Evolutionary conservation across 2,329 filamentous ascomycete genomes (phyloP), one percentile per base, ranked within the genome.

Genomic region (Trichoderma hamatum): DNA sequence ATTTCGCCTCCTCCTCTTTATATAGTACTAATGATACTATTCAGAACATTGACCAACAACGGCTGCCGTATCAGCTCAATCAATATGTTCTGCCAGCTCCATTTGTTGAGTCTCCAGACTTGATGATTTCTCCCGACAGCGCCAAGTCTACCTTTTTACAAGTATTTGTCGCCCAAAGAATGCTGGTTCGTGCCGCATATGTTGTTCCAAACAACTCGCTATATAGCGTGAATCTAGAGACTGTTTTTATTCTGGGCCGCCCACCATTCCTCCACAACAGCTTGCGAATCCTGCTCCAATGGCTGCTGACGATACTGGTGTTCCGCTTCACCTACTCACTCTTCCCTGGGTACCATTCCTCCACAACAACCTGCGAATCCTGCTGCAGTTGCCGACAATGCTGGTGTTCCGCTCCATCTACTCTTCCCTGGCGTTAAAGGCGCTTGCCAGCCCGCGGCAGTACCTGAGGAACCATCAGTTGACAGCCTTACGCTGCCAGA

Each of bases 161-260:
- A 86, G 70, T 81, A 87, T 62, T 77, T 93, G 2, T 89, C 85
- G 0, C 79, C 92, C 10, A 87, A 87, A 72, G 92, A 92, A 73
- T 92, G 90, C 78, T 92, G 90, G 89, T 80, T 88, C 14, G 85
- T 85, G 3, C 89, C 90, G 0, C 80, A 84, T 51, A 81, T 88
- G 1, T 81, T 92, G 36, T 74, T 84, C 36, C 79, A 82, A 13
- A 82, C 89, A 63, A 78, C 89, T 69, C 78, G 79, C 2, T 75
- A 77, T 5, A 85, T 89, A 76, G 81, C 83, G 24, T 92, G 19
- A 83, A 84, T 10, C 79, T 92, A 2, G 84, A 91, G 72, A 89
- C 88, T 0, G 87, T 92, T 0, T 92, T 90, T 7, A 78, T 92
- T 88, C 85, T 19, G 85, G 85, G 0, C 79, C 81, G 36, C 77